Percentiles rank a stretch among this genome's conserved stretches.
Conservation (phyloP, 2,329 filamentous ascomycete genomes). For the Pseudogymnoascus sp. region DNA sequence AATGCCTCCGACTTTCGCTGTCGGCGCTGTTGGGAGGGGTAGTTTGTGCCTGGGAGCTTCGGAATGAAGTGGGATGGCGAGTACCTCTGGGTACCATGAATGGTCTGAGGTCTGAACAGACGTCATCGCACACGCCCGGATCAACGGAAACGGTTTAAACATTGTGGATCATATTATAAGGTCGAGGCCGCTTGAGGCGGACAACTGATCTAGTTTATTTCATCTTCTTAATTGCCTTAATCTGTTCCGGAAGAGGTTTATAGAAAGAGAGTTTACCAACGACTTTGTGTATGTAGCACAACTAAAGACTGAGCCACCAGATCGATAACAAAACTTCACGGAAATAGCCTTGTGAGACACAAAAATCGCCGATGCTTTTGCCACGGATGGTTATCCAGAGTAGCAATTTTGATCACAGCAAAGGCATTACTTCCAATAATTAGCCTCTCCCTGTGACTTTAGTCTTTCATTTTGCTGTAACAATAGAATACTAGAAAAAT, state of each 20-base stretch:
- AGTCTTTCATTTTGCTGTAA: neutral
- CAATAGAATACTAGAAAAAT: neutral
- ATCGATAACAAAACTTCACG: neutral
- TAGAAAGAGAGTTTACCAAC: neutral
- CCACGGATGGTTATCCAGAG: neutral
- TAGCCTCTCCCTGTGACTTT: neutral
- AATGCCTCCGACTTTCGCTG: neutral
- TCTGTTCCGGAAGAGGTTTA: conserved; percentile 2
- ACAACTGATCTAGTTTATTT: neutral
- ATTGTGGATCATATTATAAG: conserved; percentile 4
- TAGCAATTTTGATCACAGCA: neutral
- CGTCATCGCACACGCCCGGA: neutral
- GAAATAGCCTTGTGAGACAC: neutral
- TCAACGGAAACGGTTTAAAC: conserved; percentile 4
- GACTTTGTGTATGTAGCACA: neutral
- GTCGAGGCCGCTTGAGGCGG: conserved; percentile 1
- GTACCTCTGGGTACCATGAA: neutral
- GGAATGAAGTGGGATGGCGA: neutral
- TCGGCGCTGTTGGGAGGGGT: neutral
- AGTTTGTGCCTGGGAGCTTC: neutral
- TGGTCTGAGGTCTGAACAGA: neutral
- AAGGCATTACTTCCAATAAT: neutral
- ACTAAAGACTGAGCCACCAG: neutral
- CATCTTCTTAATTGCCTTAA: neutral
- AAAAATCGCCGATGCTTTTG: neutral